These are phyloP conservation scores for Diplodia scrobiculata DNA, from an alignment of 2,329 filamentous ascomycete species.

Conservation along the genomic window DNA sequence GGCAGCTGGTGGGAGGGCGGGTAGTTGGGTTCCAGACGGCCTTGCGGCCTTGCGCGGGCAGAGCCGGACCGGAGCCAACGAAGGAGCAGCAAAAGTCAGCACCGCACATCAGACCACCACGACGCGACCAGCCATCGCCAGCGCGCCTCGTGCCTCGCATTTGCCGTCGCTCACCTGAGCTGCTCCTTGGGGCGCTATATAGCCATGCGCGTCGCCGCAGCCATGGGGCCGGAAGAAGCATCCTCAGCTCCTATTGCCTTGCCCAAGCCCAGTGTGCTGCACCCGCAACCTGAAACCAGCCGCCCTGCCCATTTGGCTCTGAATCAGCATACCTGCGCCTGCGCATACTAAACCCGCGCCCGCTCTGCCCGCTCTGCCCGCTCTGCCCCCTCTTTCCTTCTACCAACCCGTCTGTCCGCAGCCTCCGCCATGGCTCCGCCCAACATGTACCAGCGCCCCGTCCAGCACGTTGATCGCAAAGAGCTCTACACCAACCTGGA, in stretches of 20 bases:
- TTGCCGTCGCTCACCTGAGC: constrained; percentile 25
- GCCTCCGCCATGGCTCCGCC: constrained; percentile 20
- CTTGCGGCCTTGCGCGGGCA: constrained; percentile 3
- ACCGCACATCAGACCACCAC: constrained; percentile 17
- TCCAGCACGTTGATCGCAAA: constrained; percentile 67
- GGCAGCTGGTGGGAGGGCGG: not conserved
- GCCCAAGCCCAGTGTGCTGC: constrained; percentile 13
- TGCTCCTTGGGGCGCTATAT: constrained; percentile 8
- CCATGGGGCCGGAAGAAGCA: not conserved
- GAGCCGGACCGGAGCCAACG: constrained; percentile 24
- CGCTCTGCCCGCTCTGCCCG: not conserved
- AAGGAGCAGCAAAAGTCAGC: constrained; percentile 25
- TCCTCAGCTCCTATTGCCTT: not conserved
- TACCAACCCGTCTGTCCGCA: not conserved
- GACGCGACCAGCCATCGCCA: constrained; percentile 20
- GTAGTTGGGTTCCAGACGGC: not conserved
- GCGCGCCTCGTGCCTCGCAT: constrained; percentile 19
- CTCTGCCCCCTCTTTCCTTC: constrained; percentile 1
- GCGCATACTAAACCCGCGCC: constrained; percentile 21
- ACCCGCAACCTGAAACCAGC: constrained; percentile 23
- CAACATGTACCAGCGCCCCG: constrained; percentile 35
- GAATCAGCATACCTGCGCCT: constrained; percentile 25
- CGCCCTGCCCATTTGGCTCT: constrained; percentile 21
- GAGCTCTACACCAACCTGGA: constrained; percentile 72
- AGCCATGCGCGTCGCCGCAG: not conserved